These are phyloP conservation scores for Suhomyces tanzawaensis DNA, from an alignment of 805 yeast genomes.

Conservation along the genomic window DNA sequence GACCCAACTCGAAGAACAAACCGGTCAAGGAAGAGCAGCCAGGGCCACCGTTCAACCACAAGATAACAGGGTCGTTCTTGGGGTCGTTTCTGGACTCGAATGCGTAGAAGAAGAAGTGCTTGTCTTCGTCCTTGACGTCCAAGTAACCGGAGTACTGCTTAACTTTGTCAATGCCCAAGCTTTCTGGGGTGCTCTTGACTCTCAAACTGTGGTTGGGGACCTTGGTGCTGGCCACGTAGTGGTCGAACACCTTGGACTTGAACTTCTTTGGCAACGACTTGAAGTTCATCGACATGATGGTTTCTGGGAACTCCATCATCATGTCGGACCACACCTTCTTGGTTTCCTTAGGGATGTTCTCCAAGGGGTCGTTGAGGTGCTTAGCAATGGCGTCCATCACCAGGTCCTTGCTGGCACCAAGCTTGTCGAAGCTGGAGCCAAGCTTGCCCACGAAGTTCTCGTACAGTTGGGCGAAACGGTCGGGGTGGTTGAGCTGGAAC, in stretches of 20 bases:
- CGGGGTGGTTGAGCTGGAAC: conserved; percentile 13
- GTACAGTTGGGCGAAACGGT: conserved; percentile 6
- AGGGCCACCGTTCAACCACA: conserved; percentile 97
- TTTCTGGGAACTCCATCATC: conserved; percentile 58
- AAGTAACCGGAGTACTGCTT: conserved; percentile 84
- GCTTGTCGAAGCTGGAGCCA: conserved; percentile 1
- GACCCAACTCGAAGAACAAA: conserved; percentile 87
- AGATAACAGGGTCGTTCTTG: conserved; percentile 74
- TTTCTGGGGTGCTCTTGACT: conserved; percentile 56
- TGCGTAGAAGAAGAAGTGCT: conserved; percentile 90
- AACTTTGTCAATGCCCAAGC: conserved; percentile 76
- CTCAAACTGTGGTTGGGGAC: conserved; percentile 56
- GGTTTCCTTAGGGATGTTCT: conserved; percentile 47
- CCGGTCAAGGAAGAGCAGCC: conserved; percentile 94
- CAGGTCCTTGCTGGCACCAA: conserved; percentile 15
- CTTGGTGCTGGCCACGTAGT: conserved; percentile 37
- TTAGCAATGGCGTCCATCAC: conserved; percentile 49
- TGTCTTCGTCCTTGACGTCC: conserved; percentile 77
- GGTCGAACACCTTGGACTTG: conserved; percentile 26
- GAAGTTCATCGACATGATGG: conserved; percentile 48
- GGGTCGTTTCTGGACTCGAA: conserved; percentile 93
- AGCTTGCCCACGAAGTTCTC: conserved; percentile 1
- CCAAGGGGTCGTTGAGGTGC: conserved; percentile 50
- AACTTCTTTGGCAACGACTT: conserved; percentile 46
- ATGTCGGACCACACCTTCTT: conserved; percentile 61